Evolutionary conservation across 805 yeast genomes (phyloP).

Genomic region (Torulaspora indica): DNA sequence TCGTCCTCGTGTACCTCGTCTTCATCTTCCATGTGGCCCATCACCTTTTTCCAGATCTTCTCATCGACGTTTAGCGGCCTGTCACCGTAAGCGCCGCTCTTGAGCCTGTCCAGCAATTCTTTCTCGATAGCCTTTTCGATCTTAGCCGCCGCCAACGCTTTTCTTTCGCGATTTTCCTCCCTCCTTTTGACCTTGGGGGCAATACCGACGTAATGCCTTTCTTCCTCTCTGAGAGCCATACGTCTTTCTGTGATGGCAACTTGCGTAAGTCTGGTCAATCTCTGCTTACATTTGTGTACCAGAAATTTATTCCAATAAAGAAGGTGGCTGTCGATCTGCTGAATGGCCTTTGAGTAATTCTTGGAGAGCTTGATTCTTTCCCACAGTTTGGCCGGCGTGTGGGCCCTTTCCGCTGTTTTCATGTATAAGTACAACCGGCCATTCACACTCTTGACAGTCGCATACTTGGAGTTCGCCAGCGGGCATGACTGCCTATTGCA

Average conservation of each 20-base stretch:
- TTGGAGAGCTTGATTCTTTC: constrained; percentile 87
- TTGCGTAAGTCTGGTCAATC: constrained; percentile 90
- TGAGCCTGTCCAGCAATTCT: constrained; percentile 87
- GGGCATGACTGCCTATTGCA: constrained; percentile 95
- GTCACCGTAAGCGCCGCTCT: constrained; percentile 98
- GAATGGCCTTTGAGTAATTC: constrained; percentile 81
- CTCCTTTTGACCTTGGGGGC: constrained; percentile 93
- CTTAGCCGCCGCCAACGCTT: constrained; percentile 94
- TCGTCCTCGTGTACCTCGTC: constrained; percentile 46
- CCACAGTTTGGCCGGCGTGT: constrained; percentile 91
- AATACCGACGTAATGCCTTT: constrained; percentile 87
- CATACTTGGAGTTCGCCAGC: constrained; percentile 86
- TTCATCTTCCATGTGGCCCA: constrained; percentile 75
- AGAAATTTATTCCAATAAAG: constrained; percentile 90
- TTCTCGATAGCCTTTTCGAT: constrained; percentile 95
- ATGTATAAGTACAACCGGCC: constrained; percentile 82
- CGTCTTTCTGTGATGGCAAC: constrained; percentile 94
- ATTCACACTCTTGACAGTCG: constrained; percentile 75
- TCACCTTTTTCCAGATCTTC: constrained; percentile 88
- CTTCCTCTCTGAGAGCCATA: constrained; percentile 83
- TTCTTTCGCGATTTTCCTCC: constrained; percentile 91
- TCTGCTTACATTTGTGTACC: constrained; percentile 91
- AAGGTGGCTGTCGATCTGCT: constrained; percentile 82
- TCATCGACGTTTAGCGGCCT: constrained; percentile 96
- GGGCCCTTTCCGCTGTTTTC: constrained; percentile 97